phyloP scores from a whole-genome alignment of 139 green algal genomes.

The Mychonastes homosphaera region DNA sequence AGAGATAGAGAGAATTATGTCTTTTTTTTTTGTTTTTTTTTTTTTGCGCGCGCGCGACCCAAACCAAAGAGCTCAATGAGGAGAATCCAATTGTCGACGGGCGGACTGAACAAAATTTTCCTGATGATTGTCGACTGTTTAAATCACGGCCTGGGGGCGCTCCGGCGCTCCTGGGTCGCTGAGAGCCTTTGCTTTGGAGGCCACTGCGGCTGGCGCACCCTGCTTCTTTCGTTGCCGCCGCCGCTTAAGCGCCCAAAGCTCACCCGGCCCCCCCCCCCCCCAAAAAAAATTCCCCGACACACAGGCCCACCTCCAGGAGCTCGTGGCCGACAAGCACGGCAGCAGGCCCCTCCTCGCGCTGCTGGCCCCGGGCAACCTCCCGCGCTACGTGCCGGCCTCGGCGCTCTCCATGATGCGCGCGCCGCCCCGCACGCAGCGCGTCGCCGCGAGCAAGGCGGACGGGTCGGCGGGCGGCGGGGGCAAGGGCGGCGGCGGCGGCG shows the following conservation, averaged over 20 bases:
- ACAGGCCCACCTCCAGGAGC: conserved; percentile 48
- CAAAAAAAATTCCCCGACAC: not conserved
- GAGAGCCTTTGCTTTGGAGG: conserved; percentile 16
- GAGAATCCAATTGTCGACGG: conserved; percentile 62
- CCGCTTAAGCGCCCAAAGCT: not conserved
- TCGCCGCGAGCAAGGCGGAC: conserved; percentile 2
- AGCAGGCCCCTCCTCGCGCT: conserved; percentile 58
- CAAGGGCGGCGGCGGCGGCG: not conserved
- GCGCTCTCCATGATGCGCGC: conserved; percentile 41
- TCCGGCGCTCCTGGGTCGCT: conserved; percentile 30
- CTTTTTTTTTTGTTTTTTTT: conserved; percentile 4
- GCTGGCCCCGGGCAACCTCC: conserved; percentile 43
- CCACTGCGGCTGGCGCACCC: not conserved
- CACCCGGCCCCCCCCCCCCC: not conserved
- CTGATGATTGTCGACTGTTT: conserved; percentile 67
- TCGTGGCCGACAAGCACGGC: conserved; percentile 33
- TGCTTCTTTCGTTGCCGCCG: not conserved
- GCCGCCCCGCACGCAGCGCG: conserved; percentile 22
- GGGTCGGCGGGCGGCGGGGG: conserved; percentile 4
- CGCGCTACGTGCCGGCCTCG: conserved; percentile 52
- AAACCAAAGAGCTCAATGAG: conserved; percentile 53
- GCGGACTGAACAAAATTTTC: conserved; percentile 57
- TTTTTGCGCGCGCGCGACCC: not conserved
- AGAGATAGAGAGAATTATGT: not conserved
- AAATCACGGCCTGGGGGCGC: no score